Conservation (phyloP, 2,329 filamentous ascomycete species). For the Bipolaris cookei region DNA sequence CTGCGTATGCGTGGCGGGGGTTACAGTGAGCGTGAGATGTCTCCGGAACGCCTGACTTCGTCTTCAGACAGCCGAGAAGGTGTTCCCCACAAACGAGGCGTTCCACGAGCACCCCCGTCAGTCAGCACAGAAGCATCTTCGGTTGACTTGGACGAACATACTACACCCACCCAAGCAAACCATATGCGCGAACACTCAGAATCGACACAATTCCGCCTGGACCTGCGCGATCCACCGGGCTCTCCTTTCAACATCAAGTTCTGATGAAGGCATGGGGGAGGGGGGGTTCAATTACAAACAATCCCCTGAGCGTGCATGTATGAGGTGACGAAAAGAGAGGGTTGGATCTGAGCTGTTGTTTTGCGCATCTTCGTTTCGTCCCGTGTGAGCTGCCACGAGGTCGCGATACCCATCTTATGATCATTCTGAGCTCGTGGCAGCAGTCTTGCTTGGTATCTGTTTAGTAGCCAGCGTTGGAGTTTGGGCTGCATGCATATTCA, state of each 20-base stretch:
- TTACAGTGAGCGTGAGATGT: slow-evolving; percentile 34
- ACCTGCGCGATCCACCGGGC: slow-evolving; percentile 45
- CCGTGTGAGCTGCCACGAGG: slow-evolving; percentile 38
- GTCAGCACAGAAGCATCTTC: slow-evolving; percentile 29
- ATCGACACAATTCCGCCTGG: slow-evolving; percentile 43
- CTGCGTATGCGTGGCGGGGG: slow-evolving; percentile 25
- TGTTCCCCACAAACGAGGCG: slow-evolving; percentile 25
- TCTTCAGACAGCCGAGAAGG: slow-evolving; percentile 41
- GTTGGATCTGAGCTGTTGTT: slow-evolving; percentile 30
- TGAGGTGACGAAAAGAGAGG: slow-evolving; percentile 30
- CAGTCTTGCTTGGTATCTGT: slow-evolving; percentile 32
- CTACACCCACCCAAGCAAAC: slow-evolving; percentile 45
- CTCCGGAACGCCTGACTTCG: slow-evolving; percentile 38
- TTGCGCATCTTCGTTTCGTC: slow-evolving; percentile 38
- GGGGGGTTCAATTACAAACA: neutral
- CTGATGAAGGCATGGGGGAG: slow-evolving; percentile 25
- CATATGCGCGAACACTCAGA: slow-evolving; percentile 42
- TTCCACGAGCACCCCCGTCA: slow-evolving; percentile 35
- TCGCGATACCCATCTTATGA: slow-evolving; percentile 45
- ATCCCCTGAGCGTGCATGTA: slow-evolving; percentile 19
- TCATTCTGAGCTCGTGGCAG: slow-evolving; percentile 40
- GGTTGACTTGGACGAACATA: slow-evolving; percentile 40
- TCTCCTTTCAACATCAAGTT: slow-evolving; percentile 50
- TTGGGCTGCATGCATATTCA: slow-evolving; percentile 31
- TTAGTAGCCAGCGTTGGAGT: slow-evolving; percentile 45